phyloP scores from a whole-genome alignment of 495 filamentous ascomycete genomes.

The Penicillium ucsense region DNA sequence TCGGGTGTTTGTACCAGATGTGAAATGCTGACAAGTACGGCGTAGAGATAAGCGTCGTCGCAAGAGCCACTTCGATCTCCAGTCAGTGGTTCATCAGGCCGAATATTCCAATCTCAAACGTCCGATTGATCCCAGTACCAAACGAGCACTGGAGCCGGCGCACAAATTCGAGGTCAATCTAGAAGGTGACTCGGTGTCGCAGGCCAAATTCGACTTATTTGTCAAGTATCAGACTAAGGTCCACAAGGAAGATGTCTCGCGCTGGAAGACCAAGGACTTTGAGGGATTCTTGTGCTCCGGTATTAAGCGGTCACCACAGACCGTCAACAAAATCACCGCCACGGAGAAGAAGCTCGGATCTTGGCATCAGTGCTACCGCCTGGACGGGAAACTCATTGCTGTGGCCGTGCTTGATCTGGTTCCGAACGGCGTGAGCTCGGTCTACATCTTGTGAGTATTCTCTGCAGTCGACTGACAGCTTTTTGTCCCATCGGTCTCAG shows the following conservation, averaged over 20 bases:
- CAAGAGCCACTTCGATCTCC: slow-evolving; percentile 65
- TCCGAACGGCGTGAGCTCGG: slow-evolving; percentile 79
- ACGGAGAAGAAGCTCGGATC: slow-evolving; percentile 63
- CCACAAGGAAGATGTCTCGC: slow-evolving; percentile 60
- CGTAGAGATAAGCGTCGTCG: slow-evolving; percentile 61
- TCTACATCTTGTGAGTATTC: slow-evolving; percentile 69
- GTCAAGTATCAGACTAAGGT: slow-evolving; percentile 77
- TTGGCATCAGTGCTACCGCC: slow-evolving; percentile 91
- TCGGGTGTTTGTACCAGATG: background rate
- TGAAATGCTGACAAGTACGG: background rate
- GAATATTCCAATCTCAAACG: slow-evolving; percentile 49
- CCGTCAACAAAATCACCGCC: slow-evolving; percentile 21
- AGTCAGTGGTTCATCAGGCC: slow-evolving; percentile 60
- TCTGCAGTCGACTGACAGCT: too few relatives aligned
- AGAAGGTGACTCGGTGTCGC: slow-evolving; percentile 69
- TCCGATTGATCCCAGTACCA: slow-evolving; percentile 42
- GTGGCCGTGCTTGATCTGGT: slow-evolving; percentile 83
- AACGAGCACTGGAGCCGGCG: slow-evolving; percentile 55
- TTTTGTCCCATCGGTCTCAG: background rate
- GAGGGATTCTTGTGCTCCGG: slow-evolving; percentile 84
- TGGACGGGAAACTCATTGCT: slow-evolving; percentile 82
- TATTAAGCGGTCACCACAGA: slow-evolving; percentile 41
- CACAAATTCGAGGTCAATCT: slow-evolving; percentile 72
- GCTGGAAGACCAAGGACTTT: slow-evolving; percentile 64
- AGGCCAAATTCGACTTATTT: slow-evolving; percentile 77